These are phyloP conservation scores for Pythium graminicola DNA, from an alignment of 352 stramenopile genomes.

Conservation along the genomic window DNA sequence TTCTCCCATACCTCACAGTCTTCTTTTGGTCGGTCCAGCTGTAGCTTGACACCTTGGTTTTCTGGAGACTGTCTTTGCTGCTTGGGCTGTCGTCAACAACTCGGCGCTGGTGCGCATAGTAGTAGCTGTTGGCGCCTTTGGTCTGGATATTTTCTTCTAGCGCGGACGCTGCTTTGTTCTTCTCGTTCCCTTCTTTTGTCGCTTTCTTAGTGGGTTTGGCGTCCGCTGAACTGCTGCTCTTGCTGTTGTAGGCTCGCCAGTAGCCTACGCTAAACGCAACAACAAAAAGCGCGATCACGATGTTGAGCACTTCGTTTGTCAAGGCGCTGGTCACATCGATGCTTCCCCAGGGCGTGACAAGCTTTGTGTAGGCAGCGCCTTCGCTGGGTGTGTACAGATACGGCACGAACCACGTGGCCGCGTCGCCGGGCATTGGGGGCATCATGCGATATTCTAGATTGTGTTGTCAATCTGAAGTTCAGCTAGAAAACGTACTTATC, in stretches of 20 bases:
- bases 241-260: slow-evolving; percentile 4
- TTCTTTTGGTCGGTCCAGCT: slow-evolving; percentile 73
- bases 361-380: slow-evolving; percentile 45
- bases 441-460: slow-evolving; percentile 14
- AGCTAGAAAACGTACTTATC: slow-evolving; percentile 2
- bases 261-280: slow-evolving; percentile 12
- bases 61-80: slow-evolving; percentile 25
- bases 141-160: slow-evolving; percentile 58
- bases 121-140: slow-evolving; percentile 82
- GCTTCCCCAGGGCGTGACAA: slow-evolving; percentile 67
- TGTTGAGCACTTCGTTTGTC: slow-evolving; percentile 33
- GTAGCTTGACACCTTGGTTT: slow-evolving; percentile 66
- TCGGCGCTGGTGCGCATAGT: slow-evolving; percentile 61
- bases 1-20: slow-evolving; percentile 52
- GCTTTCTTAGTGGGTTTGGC: background rate
- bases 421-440: slow-evolving; percentile 5
- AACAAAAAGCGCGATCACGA: slow-evolving; percentile 34
- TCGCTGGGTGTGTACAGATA: slow-evolving; percentile 68
- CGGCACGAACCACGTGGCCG: slow-evolving; percentile 46
- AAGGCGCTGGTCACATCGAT: slow-evolving; percentile 31
- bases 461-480: slow-evolving; percentile 4
- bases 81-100: slow-evolving; percentile 19
- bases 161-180: slow-evolving; percentile 21
- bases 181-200: slow-evolving; percentile 1
- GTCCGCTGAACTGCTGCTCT: background rate